Percentiles rank a stretch among this genome's conserved stretches.
phyloP scores from a whole-genome alignment of 75 land plant genomes.

The Gnetum montanum region DNA sequence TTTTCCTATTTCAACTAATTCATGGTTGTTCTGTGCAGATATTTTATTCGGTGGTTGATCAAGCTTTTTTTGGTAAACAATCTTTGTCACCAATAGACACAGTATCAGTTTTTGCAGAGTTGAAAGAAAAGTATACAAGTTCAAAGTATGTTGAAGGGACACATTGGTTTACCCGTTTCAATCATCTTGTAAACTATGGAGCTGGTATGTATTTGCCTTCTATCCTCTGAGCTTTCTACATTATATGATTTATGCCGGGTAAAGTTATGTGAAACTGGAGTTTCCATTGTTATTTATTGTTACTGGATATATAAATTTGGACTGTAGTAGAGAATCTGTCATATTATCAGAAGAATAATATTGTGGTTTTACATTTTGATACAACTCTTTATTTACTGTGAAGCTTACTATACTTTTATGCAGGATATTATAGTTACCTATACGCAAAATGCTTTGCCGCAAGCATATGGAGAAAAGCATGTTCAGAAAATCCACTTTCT shows the following conservation, averaged over 20 bases:
- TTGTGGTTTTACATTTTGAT: too few relatives aligned
- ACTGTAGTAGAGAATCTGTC: too few relatives aligned
- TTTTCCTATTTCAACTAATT: neutral
- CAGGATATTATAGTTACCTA: slow-evolving; percentile 92
- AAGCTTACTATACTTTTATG: neutral
- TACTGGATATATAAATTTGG: too few relatives aligned
- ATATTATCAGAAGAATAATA: too few relatives aligned
- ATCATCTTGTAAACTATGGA: slow-evolving; percentile 87
- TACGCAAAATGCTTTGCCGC: slow-evolving; percentile 93
- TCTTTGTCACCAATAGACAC: slow-evolving; percentile 44
- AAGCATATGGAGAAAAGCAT: slow-evolving; percentile 72
- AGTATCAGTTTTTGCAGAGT: slow-evolving; percentile 52
- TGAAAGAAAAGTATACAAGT: slow-evolving; percentile 55
- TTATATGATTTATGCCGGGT: too few relatives aligned
- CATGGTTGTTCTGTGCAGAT: slow-evolving; percentile 35
- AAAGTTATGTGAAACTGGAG: too few relatives aligned
- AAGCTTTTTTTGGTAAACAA: slow-evolving; percentile 68
- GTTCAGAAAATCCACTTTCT: slow-evolving; percentile 71
- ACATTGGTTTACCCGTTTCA: slow-evolving; percentile 87
- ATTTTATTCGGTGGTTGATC: slow-evolving; percentile 78
- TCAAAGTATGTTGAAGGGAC: slow-evolving; percentile 89
- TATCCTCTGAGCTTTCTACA: too few relatives aligned
- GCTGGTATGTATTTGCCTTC: slow-evolving; percentile 47
- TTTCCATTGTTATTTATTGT: too few relatives aligned
- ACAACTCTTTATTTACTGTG: too few relatives aligned